Evolutionary conservation across 2,329 filamentous ascomycete species (phyloP).

Genomic region (Claviceps maximensis): DNA sequence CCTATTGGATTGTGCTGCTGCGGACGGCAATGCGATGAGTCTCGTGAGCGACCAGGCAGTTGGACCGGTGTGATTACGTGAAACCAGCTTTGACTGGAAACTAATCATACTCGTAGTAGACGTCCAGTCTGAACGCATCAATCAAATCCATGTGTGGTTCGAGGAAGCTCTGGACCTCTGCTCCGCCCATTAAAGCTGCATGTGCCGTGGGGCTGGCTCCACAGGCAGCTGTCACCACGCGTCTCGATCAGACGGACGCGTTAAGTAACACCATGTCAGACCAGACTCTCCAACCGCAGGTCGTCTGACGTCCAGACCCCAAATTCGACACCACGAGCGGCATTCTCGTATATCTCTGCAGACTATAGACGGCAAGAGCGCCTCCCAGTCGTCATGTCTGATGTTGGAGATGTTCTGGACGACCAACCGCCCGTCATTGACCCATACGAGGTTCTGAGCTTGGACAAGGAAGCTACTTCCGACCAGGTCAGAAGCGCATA

Average conservation of each 20-base stretch:
- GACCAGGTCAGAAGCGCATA: slow-evolving; percentile 84
- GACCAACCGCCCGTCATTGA: slow-evolving; percentile 50
- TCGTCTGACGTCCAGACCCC: neutral
- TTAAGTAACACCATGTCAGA: too few relatives aligned
- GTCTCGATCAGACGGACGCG: slow-evolving; percentile 9
- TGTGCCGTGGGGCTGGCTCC: neutral
- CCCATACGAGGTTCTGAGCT: slow-evolving; percentile 67
- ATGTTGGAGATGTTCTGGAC: slow-evolving; percentile 38
- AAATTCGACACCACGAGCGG: neutral
- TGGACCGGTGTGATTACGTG: neutral
- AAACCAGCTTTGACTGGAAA: neutral
- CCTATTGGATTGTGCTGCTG: neutral
- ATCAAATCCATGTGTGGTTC: too few relatives aligned
- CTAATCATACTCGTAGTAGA: neutral
- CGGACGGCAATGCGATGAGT: neutral
- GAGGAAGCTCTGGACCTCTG: neutral
- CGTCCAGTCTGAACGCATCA: neutral
- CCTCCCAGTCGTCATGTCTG: slow-evolving; percentile 24
- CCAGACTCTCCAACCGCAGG: slow-evolving; percentile 3
- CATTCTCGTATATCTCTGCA: neutral
- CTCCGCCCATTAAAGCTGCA: slow-evolving; percentile 4
- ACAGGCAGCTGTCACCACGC: neutral
- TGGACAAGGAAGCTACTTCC: slow-evolving; percentile 57
- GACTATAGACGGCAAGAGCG: neutral
- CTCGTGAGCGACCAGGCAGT: neutral